Conservation (phyloP, 2,329 filamentous ascomycete genomes). For the Scytalidium lignicola region DNA sequence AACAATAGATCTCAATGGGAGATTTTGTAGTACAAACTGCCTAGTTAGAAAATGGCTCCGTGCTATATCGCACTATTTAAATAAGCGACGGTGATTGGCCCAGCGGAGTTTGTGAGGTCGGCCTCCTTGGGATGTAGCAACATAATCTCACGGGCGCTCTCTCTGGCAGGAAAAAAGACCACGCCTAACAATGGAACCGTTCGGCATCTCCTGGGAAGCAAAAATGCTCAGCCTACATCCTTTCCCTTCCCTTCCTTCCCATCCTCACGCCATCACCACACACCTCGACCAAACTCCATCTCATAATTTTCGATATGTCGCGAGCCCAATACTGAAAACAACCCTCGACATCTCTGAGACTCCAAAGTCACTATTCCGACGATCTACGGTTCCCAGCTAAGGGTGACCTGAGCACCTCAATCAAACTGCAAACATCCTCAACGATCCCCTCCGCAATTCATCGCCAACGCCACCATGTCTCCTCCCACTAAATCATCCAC, state of each 20-base stretch:
- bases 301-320: neutral
- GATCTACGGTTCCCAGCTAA: neutral
- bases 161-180: neutral
- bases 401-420: neutral
- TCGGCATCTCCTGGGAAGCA: neutral
- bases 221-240: neutral
- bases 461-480: constrained; percentile 18
- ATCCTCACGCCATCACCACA: neutral
- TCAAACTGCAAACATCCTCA: neutral
- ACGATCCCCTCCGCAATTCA: constrained; percentile 3
- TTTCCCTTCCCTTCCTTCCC: neutral
- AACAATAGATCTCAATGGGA: neutral
- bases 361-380: neutral
- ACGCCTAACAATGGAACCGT: neutral
- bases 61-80: neutral
- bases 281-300: neutral
- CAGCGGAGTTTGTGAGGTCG: neutral
- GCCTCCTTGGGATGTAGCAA: neutral
- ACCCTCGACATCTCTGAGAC: neutral
- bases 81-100: neutral
- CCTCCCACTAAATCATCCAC: constrained; percentile 17
- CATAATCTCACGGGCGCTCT: neutral
- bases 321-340: neutral
- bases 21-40: neutral
- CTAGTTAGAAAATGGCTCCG: neutral